Evolutionary conservation across 108 stramenopile genomes (phyloP), one percentile per base, ranked within the genome.

Genomic region (Schizochytrium sp.): DNA sequence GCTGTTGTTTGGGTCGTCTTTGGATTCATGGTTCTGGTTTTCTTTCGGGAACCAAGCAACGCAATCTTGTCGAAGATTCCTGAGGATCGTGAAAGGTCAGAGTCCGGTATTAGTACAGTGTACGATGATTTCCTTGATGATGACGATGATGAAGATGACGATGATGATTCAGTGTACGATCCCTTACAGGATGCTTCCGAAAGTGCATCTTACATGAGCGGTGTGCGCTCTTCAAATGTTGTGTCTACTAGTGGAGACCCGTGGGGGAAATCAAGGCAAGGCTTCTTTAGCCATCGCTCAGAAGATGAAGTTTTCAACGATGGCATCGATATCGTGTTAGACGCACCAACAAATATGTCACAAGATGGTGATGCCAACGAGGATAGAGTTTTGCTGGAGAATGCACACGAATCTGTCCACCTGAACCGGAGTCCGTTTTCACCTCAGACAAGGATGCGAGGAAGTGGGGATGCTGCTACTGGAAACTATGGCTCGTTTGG

Each of bases 31-130:
- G 88, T 92, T n/a, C 53, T 94, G n/a, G 0, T 93, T 17, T 95
- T 90, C 61, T 97, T 97, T 90, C 91, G 94, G 88, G 96, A 97
- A 88, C 96, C 96, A 4, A 92, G 92, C 87, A 93, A 94, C 17
- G 40, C n/a, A 56, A 28, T 44, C 56, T 19, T 60, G 46, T 19
- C 59, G n/a, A 19, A 89, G 46, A 42, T 40, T 61, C n/a, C 45
- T 61, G 15, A 45, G 42, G 46, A 28, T 28, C 28, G 28, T 28
- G 28, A 88, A 19, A 88, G 41, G 5, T 19, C 41, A 8, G 59
- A 19, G 42, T 4, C 58, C 17, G 59, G 87, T 7, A 60, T 19
- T 28, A 60, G 58, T 15, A 40, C 56, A 3, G 55, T 28, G 15
- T 56, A 53, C 19, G 19, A 53, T 56, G 56, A 87, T 3, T 58